Conservation (phyloP, 1,139 yeast species). For the Debaryomycetaceae sp. region DNA sequence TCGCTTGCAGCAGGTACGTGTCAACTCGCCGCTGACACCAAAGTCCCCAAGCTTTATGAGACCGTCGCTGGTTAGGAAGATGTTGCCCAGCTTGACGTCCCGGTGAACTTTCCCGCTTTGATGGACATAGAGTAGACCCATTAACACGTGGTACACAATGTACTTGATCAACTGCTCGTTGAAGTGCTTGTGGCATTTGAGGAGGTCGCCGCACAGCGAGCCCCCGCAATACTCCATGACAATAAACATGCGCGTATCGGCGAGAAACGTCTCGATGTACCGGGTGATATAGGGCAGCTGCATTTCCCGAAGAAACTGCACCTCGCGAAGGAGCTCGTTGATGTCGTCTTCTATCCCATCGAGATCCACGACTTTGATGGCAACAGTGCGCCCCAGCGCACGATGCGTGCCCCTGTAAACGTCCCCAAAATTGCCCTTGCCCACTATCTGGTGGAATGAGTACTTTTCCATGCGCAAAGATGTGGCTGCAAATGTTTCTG, state of each 20-base stretch:
- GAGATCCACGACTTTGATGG: constrained; percentile 68
- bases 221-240: constrained; percentile 93
- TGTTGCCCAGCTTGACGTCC: constrained; percentile 78
- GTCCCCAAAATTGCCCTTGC: constrained; percentile 81
- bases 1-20: constrained; percentile 47
- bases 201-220: constrained; percentile 74
- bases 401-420: constrained; percentile 55
- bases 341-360: constrained; percentile 71
- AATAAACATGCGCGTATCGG: constrained; percentile 66
- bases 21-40: constrained; percentile 76
- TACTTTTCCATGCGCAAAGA: constrained; percentile 16
- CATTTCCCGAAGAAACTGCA: constrained; percentile 57
- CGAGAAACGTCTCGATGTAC: constrained; percentile 53
- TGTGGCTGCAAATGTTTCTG: not conserved
- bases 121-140: constrained; percentile 64
- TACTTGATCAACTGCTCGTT: constrained; percentile 49
- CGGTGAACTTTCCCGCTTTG: constrained; percentile 68
- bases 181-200: constrained; percentile 24
- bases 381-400: constrained; percentile 37
- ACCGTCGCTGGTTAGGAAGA: constrained; percentile 53
- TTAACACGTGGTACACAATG: constrained; percentile 47
- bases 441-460: constrained; percentile 49
- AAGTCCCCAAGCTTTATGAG: constrained; percentile 70
- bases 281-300: constrained; percentile 54
- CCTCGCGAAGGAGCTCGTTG: constrained; percentile 59